Conservation (phyloP, 164 flowering plant genomes). For the Magnolia kwangsiensis region DNA sequence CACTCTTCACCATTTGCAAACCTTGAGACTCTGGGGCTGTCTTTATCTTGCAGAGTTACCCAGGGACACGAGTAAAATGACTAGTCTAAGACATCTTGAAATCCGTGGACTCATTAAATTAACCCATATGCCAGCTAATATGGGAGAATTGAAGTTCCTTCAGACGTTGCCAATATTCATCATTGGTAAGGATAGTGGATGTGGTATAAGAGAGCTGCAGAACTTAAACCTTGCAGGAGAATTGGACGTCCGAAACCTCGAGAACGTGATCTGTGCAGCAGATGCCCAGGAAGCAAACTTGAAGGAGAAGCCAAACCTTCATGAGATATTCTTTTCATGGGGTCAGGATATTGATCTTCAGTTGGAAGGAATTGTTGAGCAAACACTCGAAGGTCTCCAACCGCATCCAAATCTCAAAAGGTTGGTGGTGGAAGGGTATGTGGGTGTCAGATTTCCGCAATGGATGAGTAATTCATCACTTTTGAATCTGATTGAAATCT, state of each 20-base stretch:
- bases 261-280: background rate
- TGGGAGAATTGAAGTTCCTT: slow-evolving; percentile 3
- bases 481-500: background rate
- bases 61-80: background rate
- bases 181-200: background rate
- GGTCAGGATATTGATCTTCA: background rate
- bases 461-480: background rate
- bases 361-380: background rate
- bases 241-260: background rate
- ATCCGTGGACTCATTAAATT: background rate
- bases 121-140: background rate
- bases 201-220: background rate
- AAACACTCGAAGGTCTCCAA: background rate
- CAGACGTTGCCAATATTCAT: background rate
- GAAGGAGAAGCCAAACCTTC: background rate
- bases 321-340: background rate
- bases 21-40: slow-evolving; percentile 4
- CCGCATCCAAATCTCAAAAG: slow-evolving; percentile 4
- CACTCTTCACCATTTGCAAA: slow-evolving; percentile 7
- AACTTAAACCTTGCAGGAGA: slow-evolving; percentile 1
- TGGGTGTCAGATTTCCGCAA: background rate
- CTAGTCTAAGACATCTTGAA: slow-evolving; percentile 11
- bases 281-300: slow-evolving; percentile 6
- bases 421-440: background rate
- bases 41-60: background rate